Evolutionary conservation across 768 basidiomycete genomes (phyloP).

Genomic region (Kwoniella newhampshirensis): DNA sequence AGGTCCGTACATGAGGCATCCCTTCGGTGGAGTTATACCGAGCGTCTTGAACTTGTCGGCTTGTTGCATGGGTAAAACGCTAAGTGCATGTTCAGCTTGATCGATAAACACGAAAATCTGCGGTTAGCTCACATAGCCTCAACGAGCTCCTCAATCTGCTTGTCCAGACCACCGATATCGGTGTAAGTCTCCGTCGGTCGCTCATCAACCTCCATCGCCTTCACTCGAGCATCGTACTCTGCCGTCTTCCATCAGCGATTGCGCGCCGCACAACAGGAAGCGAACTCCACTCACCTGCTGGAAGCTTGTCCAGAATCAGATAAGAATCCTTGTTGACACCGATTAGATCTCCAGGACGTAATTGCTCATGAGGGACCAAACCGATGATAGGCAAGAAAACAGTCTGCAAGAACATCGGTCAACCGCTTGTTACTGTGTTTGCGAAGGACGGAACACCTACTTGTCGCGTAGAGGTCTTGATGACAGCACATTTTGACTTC

Average conservation of each 20-base stretch:
- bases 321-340: constrained; percentile 99
- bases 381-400: constrained; percentile 98
- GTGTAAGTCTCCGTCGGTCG: constrained; percentile 95
- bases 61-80: constrained; percentile 94
- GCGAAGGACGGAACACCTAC: constrained; percentile 32
- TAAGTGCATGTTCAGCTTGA: constrained; percentile 5
- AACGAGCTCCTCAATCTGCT: constrained; percentile 97
- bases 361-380: constrained; percentile 86
- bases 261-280: background rate
- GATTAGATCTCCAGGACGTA: constrained; percentile 89
- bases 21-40: constrained; percentile 97
- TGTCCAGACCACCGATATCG: constrained; percentile 90
- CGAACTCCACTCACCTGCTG: constrained; percentile 56
- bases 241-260: constrained; percentile 42
- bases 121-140: constrained; percentile 69
- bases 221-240: constrained; percentile 96
- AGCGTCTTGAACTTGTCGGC: constrained; percentile 96
- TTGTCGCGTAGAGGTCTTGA: constrained; percentile 97
- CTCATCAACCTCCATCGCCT: constrained; percentile 99
- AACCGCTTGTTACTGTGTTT: background rate
- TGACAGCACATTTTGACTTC: constrained; percentile 96
- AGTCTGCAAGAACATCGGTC: constrained; percentile 56
- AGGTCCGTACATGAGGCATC: constrained; percentile 97
- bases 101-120: too few species aligned
- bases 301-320: constrained; percentile 89